These are phyloP conservation scores for Pythium aphanidermatum DNA, from an alignment of 352 stramenopile species.

Conservation along the genomic window DNA sequence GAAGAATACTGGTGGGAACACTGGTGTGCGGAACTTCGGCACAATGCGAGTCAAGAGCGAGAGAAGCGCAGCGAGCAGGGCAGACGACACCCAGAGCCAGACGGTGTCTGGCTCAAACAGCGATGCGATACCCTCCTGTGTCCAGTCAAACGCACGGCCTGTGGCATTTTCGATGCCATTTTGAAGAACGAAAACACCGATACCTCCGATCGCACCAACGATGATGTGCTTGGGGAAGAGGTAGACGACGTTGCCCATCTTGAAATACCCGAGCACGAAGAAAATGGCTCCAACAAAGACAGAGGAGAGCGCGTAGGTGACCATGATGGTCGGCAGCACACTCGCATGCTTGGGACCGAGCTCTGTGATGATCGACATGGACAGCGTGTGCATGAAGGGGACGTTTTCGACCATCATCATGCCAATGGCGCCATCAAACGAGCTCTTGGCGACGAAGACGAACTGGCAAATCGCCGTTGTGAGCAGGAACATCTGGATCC, in stretches of 20 bases:
- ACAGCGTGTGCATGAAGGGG: slow-evolving; percentile 92
- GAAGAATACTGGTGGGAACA: slow-evolving; percentile 78
- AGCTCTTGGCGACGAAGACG: slow-evolving; percentile 68
- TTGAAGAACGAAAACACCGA: slow-evolving; percentile 83
- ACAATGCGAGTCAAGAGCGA: slow-evolving; percentile 50
- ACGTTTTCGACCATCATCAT: slow-evolving; percentile 97
- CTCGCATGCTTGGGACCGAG: slow-evolving; percentile 65
- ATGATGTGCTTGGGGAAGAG: slow-evolving; percentile 94
- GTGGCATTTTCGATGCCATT: slow-evolving; percentile 85
- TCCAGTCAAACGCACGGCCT: slow-evolving; percentile 58
- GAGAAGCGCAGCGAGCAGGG: slow-evolving; percentile 40
- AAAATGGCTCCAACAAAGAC: slow-evolving; percentile 88
- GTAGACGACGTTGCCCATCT: slow-evolving; percentile 90
- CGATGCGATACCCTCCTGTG: slow-evolving; percentile 33
- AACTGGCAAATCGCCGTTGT: slow-evolving; percentile 79
- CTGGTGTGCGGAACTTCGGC: slow-evolving; percentile 28
- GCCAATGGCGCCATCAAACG: slow-evolving; percentile 65
- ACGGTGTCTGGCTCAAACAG: slow-evolving; percentile 44
- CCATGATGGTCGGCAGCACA: slow-evolving; percentile 88
- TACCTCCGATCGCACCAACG: slow-evolving; percentile 93
- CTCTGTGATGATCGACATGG: slow-evolving; percentile 78
- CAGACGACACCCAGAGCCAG: slow-evolving; percentile 68
- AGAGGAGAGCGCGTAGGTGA: slow-evolving; percentile 87
- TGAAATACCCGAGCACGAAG: slow-evolving; percentile 84
- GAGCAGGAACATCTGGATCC: slow-evolving; percentile 82